Evolutionary conservation across 2,329 filamentous ascomycete species (phyloP).

Genomic region (Stenocarpella maydis): DNA sequence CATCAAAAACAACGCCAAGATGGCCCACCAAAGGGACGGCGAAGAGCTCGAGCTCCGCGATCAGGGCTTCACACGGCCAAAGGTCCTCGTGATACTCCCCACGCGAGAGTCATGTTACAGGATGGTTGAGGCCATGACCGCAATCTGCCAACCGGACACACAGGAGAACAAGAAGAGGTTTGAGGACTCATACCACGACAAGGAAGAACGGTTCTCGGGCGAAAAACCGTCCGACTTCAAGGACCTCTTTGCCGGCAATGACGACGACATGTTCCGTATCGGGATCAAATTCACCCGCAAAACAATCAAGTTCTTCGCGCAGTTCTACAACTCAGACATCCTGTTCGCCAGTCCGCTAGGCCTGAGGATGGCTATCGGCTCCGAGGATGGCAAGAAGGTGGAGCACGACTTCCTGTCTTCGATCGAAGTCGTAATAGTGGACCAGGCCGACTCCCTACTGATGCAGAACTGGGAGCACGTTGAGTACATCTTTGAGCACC

Average conservation of each 20-base stretch:
- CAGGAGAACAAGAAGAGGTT: conserved; percentile 96
- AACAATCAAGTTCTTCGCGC: conserved; percentile 91
- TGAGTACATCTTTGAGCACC: conserved; percentile 87
- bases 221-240: conserved; percentile 87
- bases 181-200: conserved; percentile 79
- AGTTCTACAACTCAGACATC: conserved; percentile 97
- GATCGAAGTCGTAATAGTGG: conserved; percentile 87
- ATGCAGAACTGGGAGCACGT: conserved; percentile 99
- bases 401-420: conserved; percentile 94
- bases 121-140: conserved; percentile 78
- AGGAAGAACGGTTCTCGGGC: conserved; percentile 72
- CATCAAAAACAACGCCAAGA: conserved; percentile 87
- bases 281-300: conserved; percentile 98
- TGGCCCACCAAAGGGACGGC: conserved; percentile 71
- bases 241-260: conserved; percentile 91
- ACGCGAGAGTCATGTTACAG: conserved; percentile 86
- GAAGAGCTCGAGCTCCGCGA: conserved; percentile 81
- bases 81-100: conserved; percentile 88
- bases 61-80: conserved; percentile 94
- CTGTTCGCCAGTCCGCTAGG: conserved; percentile 91
- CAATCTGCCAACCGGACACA: conserved; percentile 82
- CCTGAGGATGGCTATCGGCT: conserved; percentile 87
- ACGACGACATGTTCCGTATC: conserved; percentile 95
- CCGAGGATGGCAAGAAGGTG: conserved; percentile 68
- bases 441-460: conserved; percentile 90